phyloP scores from a whole-genome alignment of 2,329 filamentous ascomycete species.

The Blastomyces silverae region DNA sequence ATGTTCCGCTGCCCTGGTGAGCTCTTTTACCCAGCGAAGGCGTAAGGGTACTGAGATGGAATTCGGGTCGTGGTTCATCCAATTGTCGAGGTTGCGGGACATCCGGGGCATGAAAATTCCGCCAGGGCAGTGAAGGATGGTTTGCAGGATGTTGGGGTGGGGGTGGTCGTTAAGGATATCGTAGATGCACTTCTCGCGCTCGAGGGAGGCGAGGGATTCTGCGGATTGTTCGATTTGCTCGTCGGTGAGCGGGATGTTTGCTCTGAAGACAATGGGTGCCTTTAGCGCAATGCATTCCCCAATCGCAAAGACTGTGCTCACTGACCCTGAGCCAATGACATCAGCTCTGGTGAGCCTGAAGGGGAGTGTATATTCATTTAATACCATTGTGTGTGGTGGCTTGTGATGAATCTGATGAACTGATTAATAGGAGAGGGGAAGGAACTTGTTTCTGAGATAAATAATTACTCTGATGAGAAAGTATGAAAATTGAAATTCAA shows the following conservation, averaged over 20 bases:
- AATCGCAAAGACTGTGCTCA: neutral
- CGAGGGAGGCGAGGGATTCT: neutral
- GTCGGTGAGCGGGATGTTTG: neutral
- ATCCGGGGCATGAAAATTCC: constrained; percentile 6
- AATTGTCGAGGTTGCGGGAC: neutral
- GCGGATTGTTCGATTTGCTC: neutral
- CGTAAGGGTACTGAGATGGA: neutral
- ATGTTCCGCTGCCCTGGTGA: constrained; percentile 3
- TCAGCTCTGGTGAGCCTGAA: neutral
- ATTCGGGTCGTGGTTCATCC: neutral
- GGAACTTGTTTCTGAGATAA: neutral
- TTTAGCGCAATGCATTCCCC: neutral
- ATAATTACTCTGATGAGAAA: neutral
- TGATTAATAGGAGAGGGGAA: neutral
- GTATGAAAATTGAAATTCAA: neutral
- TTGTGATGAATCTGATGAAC: neutral
- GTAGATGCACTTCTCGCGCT: neutral
- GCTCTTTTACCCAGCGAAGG: neutral
- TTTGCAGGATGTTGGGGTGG: constrained; percentile 5
- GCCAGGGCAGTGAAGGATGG: neutral
- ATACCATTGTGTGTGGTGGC: neutral
- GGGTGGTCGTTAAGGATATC: constrained; percentile 1
- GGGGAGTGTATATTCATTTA: neutral
- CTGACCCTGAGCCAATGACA: neutral
- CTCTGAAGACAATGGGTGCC: neutral